A percentile compares a stretch with the other conserved stretches of the same genome.
Conservation (phyloP, 2,329 filamentous ascomycete species). For the Neoscytalidium dimidiatum region DNA sequence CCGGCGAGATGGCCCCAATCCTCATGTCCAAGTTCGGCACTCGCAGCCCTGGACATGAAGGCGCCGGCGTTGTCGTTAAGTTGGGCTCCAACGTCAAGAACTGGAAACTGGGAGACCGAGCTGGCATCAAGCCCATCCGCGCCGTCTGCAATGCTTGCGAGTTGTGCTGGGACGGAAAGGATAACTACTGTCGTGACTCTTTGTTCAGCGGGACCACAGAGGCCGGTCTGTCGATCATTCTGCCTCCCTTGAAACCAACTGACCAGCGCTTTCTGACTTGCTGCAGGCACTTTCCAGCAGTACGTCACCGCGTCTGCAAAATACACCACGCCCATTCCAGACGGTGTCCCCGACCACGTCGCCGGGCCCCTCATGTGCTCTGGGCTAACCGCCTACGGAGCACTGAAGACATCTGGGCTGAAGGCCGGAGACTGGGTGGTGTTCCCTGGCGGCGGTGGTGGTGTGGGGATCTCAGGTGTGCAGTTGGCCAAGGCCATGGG, state of each 20-base stretch:
- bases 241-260: too few species aligned
- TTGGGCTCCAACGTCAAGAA: constrained; percentile 55
- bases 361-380: constrained; percentile 44
- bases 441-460: constrained; percentile 57
- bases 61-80: constrained; percentile 60
- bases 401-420: constrained; percentile 54
- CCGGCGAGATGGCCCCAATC: constrained; percentile 50
- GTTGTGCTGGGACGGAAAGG: constrained; percentile 53
- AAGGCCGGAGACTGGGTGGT: constrained; percentile 57
- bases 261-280: background rate
- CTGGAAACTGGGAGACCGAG: constrained; percentile 54
- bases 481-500: constrained; percentile 49
- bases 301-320: constrained; percentile 59
- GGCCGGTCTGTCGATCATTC: constrained; percentile 28
- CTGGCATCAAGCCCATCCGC: constrained; percentile 54
- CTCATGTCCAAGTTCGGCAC: constrained; percentile 45
- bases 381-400: constrained; percentile 58
- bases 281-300: constrained; percentile 53
- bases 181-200: constrained; percentile 53
- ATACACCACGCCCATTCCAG: constrained; percentile 45
- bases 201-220: constrained; percentile 47
- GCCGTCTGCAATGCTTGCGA: constrained; percentile 55
- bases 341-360: constrained; percentile 29
- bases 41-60: constrained; percentile 56
- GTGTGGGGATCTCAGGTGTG: constrained; percentile 60